A percentile compares a stretch with the other conserved stretches of the same genome.
Conservation (phyloP, 2,329 filamentous ascomycete species). For the Ascochyta lentis region DNA sequence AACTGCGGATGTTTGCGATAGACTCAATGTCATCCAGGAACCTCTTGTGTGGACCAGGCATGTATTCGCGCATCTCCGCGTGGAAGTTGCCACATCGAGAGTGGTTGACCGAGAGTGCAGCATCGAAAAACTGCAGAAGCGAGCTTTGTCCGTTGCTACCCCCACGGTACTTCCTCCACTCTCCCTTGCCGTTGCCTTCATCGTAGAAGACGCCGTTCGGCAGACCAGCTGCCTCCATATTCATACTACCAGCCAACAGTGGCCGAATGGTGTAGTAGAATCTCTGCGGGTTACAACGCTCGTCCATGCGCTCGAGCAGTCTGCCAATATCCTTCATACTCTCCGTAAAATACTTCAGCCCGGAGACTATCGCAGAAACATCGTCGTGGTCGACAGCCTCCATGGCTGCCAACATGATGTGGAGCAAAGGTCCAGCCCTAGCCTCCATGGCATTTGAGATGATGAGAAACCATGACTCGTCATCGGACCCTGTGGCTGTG, state of each 20-base stretch:
- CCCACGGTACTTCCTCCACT: conserved; percentile 60
- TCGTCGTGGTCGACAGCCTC: conserved; percentile 53
- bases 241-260: conserved; percentile 60
- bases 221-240: conserved; percentile 59
- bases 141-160: conserved; percentile 64
- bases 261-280: conserved; percentile 63
- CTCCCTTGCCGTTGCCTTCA: conserved; percentile 55
- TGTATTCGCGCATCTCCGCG: conserved; percentile 61
- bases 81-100: conserved; percentile 44
- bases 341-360: conserved; percentile 51
- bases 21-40: conserved; percentile 57
- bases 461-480: conserved; percentile 56
- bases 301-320: conserved; percentile 60
- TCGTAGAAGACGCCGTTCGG: conserved; percentile 62
- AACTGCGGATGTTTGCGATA: conserved; percentile 56
- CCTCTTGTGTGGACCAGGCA: conserved; percentile 60
- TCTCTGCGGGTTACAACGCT: conserved; percentile 55
- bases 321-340: conserved; percentile 50
- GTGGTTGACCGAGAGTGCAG: conserved; percentile 60
- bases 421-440: conserved; percentile 55
- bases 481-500: conserved; percentile 43
- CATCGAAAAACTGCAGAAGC: conserved; percentile 61
- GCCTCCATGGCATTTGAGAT: conserved; percentile 62
- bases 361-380: conserved; percentile 44
- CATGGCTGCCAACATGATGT: conserved; percentile 56